A percentile compares a stretch with the other conserved stretches of the same genome.
Evolutionary conservation across 73 alveolate genomes (phyloP).

Genomic region (Loxodes magnus): DNA sequence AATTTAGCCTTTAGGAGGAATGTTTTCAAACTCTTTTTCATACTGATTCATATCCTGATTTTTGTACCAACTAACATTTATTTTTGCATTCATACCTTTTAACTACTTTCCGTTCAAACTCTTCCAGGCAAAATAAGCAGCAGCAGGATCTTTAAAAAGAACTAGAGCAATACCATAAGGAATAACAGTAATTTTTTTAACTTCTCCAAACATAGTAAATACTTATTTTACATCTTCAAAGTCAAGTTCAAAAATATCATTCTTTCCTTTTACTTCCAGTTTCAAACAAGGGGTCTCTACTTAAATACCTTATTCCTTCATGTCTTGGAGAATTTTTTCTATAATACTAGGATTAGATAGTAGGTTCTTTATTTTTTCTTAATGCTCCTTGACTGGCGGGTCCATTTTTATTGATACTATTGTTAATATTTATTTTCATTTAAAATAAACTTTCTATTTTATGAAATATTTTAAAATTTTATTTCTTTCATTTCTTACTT

Average conservation of each 20-base stretch:
- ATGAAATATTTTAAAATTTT: no score
- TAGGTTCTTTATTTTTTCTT: no score
- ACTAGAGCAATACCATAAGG: conserved; percentile 13
- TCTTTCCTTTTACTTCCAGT: neutral
- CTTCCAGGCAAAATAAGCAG: conserved; percentile 40
- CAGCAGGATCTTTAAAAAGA: conserved; percentile 15
- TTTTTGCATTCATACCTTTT: conserved; percentile 17
- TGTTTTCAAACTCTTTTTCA: no score
- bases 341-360: neutral
- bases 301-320: neutral
- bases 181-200: neutral
- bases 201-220: conserved; percentile 1
- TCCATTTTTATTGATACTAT: no score
- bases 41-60: no score
- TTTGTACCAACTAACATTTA: conserved; percentile 23
- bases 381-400: no score
- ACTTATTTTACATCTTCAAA: neutral
- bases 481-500: no score
- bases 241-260: neutral
- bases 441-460: no score
- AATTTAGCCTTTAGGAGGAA: no score
- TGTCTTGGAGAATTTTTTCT: neutral
- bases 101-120: conserved; percentile 22
- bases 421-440: no score
- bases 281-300: neutral